phyloP scores from a whole-genome alignment of 179 eudicot species.

The Vitellaria paradoxa region DNA sequence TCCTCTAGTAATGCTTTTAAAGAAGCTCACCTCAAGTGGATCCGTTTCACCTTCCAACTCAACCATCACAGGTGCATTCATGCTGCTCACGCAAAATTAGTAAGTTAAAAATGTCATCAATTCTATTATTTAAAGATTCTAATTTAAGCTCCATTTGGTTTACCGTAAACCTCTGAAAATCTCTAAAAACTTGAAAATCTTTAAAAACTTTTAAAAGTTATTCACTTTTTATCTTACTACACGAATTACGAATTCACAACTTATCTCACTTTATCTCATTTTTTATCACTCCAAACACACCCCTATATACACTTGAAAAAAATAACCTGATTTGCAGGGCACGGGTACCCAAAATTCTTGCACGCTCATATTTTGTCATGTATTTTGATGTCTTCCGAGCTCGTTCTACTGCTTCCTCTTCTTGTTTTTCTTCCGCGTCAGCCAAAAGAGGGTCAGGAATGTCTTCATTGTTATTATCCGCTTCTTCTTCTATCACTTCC shows the following conservation, averaged over 20 bases:
- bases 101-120: not conserved
- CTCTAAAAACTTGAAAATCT: no score
- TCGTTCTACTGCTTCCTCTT: slow-evolving; percentile 43
- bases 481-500: slow-evolving; percentile 81
- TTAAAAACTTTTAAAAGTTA: not conserved
- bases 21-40: slow-evolving; percentile 76
- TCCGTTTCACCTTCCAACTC: slow-evolving; percentile 96
- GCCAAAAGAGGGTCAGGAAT: slow-evolving; percentile 51
- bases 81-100: slow-evolving; percentile 43
- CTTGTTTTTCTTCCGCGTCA: slow-evolving; percentile 67
- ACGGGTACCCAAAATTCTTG: slow-evolving; percentile 90
- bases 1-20: not conserved
- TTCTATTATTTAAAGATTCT: not conserved
- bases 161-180: not conserved
- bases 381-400: slow-evolving; percentile 84
- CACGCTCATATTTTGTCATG: slow-evolving; percentile 97
- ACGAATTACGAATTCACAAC: no score
- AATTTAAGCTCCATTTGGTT: not conserved
- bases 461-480: slow-evolving; percentile 61
- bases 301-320: no score
- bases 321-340: slow-evolving; percentile 87
- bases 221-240: no score
- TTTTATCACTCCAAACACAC: no score
- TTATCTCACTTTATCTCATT: no score
- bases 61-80: slow-evolving; percentile 99